Conservation (phyloP, 495 filamentous ascomycete species). For the Penicillium parvum region DNA sequence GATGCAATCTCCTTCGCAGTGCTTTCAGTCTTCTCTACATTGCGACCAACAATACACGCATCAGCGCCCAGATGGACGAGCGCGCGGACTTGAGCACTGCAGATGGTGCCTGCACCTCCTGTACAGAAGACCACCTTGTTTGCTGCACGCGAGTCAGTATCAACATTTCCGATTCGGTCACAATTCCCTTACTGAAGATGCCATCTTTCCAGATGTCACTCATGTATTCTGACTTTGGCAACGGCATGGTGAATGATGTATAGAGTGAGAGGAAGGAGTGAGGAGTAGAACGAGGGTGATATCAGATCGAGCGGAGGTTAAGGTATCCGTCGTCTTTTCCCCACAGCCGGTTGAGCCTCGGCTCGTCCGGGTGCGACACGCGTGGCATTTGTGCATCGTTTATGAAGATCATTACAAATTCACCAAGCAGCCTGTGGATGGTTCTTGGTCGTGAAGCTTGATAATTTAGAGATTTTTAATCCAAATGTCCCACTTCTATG, state of each 20-base stretch:
- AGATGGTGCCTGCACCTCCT: conserved; percentile 89
- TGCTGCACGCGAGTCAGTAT: conserved; percentile 41
- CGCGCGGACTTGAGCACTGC: conserved; percentile 87
- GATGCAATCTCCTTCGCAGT: conserved; percentile 78
- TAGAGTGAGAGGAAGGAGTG: not conserved
- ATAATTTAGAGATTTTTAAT: no score
- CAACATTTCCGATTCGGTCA: not conserved
- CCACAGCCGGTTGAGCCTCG: conserved; percentile 23
- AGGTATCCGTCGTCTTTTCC: conserved; percentile 17
- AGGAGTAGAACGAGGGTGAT: not conserved
- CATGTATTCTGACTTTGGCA: conserved; percentile 68
- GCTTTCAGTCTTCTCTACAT: conserved; percentile 78
- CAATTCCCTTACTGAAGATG: conserved; percentile 62
- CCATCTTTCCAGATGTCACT: conserved; percentile 80
- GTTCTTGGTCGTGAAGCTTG: no score
- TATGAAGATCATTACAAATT: no score
- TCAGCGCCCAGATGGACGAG: conserved; percentile 88
- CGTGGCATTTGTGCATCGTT: no score
- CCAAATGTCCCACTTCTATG: no score
- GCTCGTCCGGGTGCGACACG: conserved; percentile 3
- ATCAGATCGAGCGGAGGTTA: conserved; percentile 4
- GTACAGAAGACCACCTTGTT: conserved; percentile 95
- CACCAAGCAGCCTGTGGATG: no score
- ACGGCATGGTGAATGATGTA: conserved; percentile 39
- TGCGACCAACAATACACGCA: conserved; percentile 89